Evolutionary conservation across 1,139 yeast species (phyloP).

Genomic region (Torulaspora globosa): DNA sequence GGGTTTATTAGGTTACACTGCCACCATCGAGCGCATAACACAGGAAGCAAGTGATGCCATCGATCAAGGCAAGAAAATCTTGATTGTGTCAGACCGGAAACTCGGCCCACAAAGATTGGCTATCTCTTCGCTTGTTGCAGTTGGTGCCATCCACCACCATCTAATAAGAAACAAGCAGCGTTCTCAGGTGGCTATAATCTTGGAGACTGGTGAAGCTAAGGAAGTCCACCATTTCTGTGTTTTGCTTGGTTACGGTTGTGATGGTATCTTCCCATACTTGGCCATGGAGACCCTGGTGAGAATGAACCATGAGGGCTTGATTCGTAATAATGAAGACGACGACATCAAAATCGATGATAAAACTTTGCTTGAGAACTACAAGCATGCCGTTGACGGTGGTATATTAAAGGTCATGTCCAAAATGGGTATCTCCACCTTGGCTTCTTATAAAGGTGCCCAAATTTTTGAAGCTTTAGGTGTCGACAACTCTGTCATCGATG

Average conservation of each 20-base stretch:
- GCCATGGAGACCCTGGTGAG: conserved; percentile 85
- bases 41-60: conserved; percentile 84
- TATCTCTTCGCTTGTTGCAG: conserved; percentile 86
- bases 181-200: conserved; percentile 84
- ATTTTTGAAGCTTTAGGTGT: conserved; percentile 96
- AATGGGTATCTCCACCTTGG: conserved; percentile 98
- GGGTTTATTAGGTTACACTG: conserved; percentile 81
- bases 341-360: conserved; percentile 48
- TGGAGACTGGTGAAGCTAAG: conserved; percentile 96
- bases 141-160: conserved; percentile 96
- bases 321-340: conserved; percentile 47
- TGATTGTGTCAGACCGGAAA: conserved; percentile 70
- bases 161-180: conserved; percentile 94
- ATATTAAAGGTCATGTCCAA: conserved; percentile 95
- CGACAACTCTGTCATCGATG: conserved; percentile 90
- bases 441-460: conserved; percentile 97
- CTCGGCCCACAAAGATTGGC: conserved; percentile 64
- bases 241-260: conserved; percentile 94
- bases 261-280: conserved; percentile 89
- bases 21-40: conserved; percentile 82
- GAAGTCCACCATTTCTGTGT: conserved; percentile 97
- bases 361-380: conserved; percentile 68
- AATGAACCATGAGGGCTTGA: conserved; percentile 76
- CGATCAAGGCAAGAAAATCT: conserved; percentile 65
- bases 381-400: conserved; percentile 81